These are phyloP conservation scores for Verticillium alfalfae DNA, from an alignment of 2,329 filamentous ascomycete species.

Conservation along the genomic window DNA sequence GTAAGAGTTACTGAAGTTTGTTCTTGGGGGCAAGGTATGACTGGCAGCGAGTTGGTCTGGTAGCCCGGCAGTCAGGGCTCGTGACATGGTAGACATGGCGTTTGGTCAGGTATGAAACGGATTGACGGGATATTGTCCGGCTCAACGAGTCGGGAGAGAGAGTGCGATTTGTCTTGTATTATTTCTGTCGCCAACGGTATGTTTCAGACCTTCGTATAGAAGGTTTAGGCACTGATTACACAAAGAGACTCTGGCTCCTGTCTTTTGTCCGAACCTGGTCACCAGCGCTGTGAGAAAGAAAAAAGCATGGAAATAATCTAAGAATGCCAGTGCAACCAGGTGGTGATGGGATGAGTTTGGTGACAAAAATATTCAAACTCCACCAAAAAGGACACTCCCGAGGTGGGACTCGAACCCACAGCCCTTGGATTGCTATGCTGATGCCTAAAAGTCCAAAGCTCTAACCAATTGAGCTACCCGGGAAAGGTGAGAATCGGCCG, in stretches of 20 bases:
- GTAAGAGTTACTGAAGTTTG: conserved; percentile 14
- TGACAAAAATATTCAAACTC: not conserved
- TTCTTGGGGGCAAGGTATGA: not conserved
- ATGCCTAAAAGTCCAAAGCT: conserved; percentile 10
- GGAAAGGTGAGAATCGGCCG: not conserved
- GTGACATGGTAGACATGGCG: not conserved
- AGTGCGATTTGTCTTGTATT: not conserved
- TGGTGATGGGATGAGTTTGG: no score
- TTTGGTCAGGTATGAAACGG: not conserved
- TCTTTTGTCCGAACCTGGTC: no score
- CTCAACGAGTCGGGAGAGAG: not conserved
- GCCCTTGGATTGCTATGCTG: conserved; percentile 7
- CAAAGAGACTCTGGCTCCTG: no score
- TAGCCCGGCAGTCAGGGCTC: not conserved
- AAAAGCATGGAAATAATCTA: no score
- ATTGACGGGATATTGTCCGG: not conserved
- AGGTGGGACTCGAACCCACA: conserved; percentile 11
- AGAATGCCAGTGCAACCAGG: no score
- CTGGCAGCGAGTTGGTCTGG: not conserved
- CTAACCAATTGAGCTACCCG: conserved; percentile 12
- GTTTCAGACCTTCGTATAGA: no score
- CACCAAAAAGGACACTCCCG: not conserved
- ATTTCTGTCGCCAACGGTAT: no score
- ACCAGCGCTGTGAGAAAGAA: no score
- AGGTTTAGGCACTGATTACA: no score